Conservation (phyloP, 2,329 filamentous ascomycete genomes). For the Erysiphe pulchra region DNA sequence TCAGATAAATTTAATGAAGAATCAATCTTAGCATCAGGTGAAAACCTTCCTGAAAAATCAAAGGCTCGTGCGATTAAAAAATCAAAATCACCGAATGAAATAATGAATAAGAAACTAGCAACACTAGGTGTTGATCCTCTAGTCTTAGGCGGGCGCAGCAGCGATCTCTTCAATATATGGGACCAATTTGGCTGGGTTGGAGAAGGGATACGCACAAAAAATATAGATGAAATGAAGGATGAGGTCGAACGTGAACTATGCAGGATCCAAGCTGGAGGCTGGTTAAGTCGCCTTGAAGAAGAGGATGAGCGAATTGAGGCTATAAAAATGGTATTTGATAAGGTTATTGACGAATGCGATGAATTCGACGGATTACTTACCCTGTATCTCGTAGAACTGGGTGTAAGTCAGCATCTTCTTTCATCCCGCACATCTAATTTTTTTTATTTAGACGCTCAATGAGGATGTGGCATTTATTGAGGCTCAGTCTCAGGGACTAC, state of each 20-base stretch:
- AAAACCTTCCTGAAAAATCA: slow-evolving; percentile 8
- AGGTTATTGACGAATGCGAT: slow-evolving; percentile 83
- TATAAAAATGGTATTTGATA: slow-evolving; percentile 65
- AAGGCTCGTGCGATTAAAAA: slow-evolving; percentile 10
- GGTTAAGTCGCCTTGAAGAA: slow-evolving; percentile 61
- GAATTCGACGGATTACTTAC: slow-evolving; percentile 87
- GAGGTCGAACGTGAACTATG: slow-evolving; percentile 74
- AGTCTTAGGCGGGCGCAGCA: slow-evolving; percentile 49
- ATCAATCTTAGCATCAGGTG: slow-evolving; percentile 12
- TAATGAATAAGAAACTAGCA: slow-evolving; percentile 13
- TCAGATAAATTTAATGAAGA: slow-evolving; percentile 19
- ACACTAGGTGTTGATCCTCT: slow-evolving; percentile 48
- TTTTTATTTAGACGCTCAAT: slow-evolving; percentile 43
- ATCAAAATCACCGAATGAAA: slow-evolving; percentile 12
- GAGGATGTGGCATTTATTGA: slow-evolving; percentile 96
- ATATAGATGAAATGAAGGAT: slow-evolving; percentile 54
- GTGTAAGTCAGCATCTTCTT: slow-evolving; percentile 27
- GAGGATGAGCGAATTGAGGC: slow-evolving; percentile 77
- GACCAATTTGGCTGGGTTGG: slow-evolving; percentile 79
- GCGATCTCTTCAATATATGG: slow-evolving; percentile 60
- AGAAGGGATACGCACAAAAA: slow-evolving; percentile 45
- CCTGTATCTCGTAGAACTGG: slow-evolving; percentile 80
- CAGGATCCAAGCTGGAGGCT: slow-evolving; percentile 75
- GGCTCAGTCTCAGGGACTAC: slow-evolving; percentile 84
- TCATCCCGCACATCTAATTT: slow-evolving; percentile 2